Base-by-base conservation (phyloP, 495 filamentous ascomycete species). In the Penicillium angulare region DNA sequence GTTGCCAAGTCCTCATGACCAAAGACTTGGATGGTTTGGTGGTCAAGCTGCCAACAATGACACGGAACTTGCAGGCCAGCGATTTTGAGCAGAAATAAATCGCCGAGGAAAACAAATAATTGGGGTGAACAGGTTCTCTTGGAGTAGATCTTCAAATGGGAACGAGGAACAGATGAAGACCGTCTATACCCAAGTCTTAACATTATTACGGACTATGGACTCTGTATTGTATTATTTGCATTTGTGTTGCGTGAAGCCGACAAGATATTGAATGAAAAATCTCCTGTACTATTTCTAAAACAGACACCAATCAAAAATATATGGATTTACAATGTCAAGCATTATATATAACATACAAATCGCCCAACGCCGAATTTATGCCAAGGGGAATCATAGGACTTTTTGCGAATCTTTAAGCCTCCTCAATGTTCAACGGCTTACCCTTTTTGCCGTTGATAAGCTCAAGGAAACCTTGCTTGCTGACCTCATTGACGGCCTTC, bases 391-490 rank as follows among this genome's bases (percentile, higher is more conserved):
- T 59, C 52, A 53, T 57, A 53, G 36, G 49, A 48, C 58, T 49
- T 54, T 55, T 49, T 12, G 45, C 21, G 39, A 47, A 47, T 12
- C 27, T 49, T 67, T 57, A 78, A 50, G 74, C 73, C 62, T 79
- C 76, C 54, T 77, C 71, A 49, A 79, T 76, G 29, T 73, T 73
- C 55, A 74, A 63, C 40, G 63, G 60, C 59, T 71, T 72, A 40
- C 74, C 76, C 66, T 79, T 79, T 67, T 80, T 81, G 31, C 74
- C 72, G 42, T 67, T 75, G 68, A 98, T 96, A 65, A 97, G 61
- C 44, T 96, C 91, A 66, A 98, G 72, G 73, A 97, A 98, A 7
- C 92, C 90, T 71, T 96, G 85, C 77, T 92, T 93, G 69, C 86
- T 92, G 86, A 97, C 95, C 75, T 97, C 92, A 47, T 86, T 92